Percentiles rank a stretch among this genome's conserved stretches.
Evolutionary conservation across 1,139 yeast species (phyloP).

Genomic region (Candida sp.): DNA sequence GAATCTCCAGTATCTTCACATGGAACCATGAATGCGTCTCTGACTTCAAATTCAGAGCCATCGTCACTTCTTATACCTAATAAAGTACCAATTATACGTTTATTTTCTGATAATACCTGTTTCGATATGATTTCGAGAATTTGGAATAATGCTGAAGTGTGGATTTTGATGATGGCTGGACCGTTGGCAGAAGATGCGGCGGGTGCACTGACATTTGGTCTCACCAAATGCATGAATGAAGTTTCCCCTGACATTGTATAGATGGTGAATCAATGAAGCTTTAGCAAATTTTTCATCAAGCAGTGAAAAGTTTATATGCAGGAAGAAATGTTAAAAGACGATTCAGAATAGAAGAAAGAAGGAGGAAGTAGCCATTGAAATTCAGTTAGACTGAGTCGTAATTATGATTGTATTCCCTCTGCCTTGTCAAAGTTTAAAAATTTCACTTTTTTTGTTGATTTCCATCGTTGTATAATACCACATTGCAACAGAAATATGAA

Average conservation of each 20-base stretch:
- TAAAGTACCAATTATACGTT: slow-evolving; percentile 78
- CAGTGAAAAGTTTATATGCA: not conserved
- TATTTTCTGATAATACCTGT: slow-evolving; percentile 40
- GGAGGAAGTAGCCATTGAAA: no score
- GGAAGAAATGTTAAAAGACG: not conserved
- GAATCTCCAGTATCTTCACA: slow-evolving; percentile 76
- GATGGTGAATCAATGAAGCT: not conserved
- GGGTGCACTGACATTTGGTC: slow-evolving; percentile 57
- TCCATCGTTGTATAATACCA: not conserved
- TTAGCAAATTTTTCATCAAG: slow-evolving; percentile 1
- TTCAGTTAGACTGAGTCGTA: not conserved
- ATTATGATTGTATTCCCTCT: not conserved
- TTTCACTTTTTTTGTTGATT: not conserved
- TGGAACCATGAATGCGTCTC: slow-evolving; percentile 81
- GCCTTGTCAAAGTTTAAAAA: not conserved
- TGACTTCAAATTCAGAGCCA: slow-evolving; percentile 73
- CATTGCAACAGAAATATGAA: not conserved
- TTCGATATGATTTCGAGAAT: slow-evolving; percentile 50
- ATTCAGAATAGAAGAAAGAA: not conserved
- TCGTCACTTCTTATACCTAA: slow-evolving; percentile 84
- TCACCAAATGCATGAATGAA: slow-evolving; percentile 52
- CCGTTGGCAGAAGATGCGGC: slow-evolving; percentile 45
- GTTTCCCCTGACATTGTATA: slow-evolving; percentile 8
- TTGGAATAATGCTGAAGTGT: slow-evolving; percentile 73
- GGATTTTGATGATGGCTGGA: slow-evolving; percentile 52